Evolutionary conservation across 495 filamentous ascomycete species (phyloP).

Genomic region (Mytilinidion resinicola): DNA sequence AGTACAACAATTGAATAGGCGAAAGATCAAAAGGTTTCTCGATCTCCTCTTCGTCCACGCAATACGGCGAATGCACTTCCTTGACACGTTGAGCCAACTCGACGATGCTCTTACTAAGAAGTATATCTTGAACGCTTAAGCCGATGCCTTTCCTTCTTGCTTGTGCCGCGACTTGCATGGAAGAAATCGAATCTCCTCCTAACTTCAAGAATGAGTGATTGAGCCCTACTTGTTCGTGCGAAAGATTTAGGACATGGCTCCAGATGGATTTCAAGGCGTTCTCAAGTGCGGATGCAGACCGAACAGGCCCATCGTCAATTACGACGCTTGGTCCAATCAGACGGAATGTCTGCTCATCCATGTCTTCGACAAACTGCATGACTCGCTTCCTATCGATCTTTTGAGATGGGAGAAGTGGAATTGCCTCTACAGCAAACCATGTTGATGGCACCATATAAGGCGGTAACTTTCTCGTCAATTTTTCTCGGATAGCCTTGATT

Average conservation of each 20-base stretch:
- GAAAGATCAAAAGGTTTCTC: conserved; percentile 21
- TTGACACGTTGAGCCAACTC: conserved; percentile 14
- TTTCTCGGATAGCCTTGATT: conserved; percentile 17
- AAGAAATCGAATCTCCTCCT: conserved; percentile 25
- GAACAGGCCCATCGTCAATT: neutral
- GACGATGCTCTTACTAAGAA: conserved; percentile 21
- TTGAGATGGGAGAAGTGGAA: conserved; percentile 26
- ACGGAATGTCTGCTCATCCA: conserved; percentile 16
- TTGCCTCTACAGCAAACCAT: conserved; percentile 12
- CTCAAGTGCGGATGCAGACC: conserved; percentile 5
- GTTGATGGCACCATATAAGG: conserved; percentile 30
- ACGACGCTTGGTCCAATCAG: neutral
- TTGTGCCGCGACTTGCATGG: conserved; percentile 23
- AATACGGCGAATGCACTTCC: neutral
- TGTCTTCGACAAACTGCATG: conserved; percentile 19
- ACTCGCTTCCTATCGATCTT: conserved; percentile 26
- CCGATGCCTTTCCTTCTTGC: conserved; percentile 18
- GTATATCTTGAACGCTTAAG: conserved; percentile 25
- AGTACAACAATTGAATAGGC: conserved; percentile 28
- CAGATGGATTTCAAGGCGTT: conserved; percentile 3
- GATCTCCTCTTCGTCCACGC: conserved; percentile 2
- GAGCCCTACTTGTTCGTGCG: conserved; percentile 6
- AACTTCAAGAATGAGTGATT: conserved; percentile 19
- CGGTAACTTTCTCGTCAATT: conserved; percentile 19
- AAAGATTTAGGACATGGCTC: conserved; percentile 23